Evolutionary conservation across 495 filamentous ascomycete species (phyloP), one percentile per base, ranked within the genome.

Genomic region (Penicillium argentinense): DNA sequence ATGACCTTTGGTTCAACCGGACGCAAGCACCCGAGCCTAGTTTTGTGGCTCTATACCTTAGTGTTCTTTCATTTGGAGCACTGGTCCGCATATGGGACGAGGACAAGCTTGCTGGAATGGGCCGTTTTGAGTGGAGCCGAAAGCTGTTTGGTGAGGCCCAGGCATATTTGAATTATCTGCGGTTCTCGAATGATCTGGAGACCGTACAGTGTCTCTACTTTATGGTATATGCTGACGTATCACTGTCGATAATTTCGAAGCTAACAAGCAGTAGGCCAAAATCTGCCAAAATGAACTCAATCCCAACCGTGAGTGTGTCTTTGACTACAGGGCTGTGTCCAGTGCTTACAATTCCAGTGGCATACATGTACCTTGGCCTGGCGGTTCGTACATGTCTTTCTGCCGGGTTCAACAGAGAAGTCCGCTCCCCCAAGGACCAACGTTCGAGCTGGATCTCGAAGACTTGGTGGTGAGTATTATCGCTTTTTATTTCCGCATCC

Each of bases 291-390:
- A 72, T 37, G 69, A 72, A 45, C 60, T 72, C 3, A 69, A 68
- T 29, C 69, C 69, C 1, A 68, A 72, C 42, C 41, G 69, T 72
- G 39, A 42, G 62, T 59, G 5, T 3, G 19, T 1, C n/a, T 23
- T 0, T 1, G 4, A 21, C 23, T 0, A 30, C 9, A n/a, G 3
- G 5, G 5, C 9, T 3, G 13, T 27, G 13, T 19, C 4, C 42
- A 60, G 51, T 48, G 26, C 30, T 43, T 39, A 45, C 6, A 16
- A 13, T 19, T 29, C 1, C 24, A 72, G 69, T 72, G 62, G 67
- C 69, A n/a, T 72, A 71, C 38, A 72, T 72, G 67, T 72, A 72
- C 45, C 59, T 72, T 17, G 69, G 69, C 1, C 55, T 67, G 7
- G 67, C 69, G 14, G 61, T 72, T 5, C 63, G 69, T 13, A 72